Evolutionary conservation across 2,329 filamentous ascomycete genomes (phyloP), one percentile per base, ranked within the genome.

Genomic region (Trichoderma cornu-damae): DNA sequence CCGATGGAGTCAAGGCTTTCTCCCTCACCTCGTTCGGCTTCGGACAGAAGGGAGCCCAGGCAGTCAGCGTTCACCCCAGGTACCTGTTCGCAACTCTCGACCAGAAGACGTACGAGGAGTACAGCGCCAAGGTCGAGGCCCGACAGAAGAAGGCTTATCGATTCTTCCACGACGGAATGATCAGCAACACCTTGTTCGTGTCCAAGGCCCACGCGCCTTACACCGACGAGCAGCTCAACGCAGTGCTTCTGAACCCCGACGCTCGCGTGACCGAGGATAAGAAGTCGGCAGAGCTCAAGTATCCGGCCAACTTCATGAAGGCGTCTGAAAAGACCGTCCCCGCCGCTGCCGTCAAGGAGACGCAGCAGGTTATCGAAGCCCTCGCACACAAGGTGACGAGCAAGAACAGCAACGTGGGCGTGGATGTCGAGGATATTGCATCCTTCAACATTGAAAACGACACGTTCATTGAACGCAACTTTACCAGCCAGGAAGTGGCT

Each of bases 11-110:
- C 80, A 99, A 97, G 78, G 95, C 94, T 12, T 97, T 99, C 82
- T 96, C 91, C 1, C 90, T 99, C 62, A 99, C 95, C 6, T 99
- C 95, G 0, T 99, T 99, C 73, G 94, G 94, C 75, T 99, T 99
- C 79, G 94, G 94, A 65, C 94, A 99, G 75, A 99, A 99, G 84
- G 94, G 94, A 70, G 90, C 94, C 24, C 95, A 99, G 75, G 93
- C 89, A 42, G 95, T 99, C 68, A 94, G 93, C 79, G 88, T 99
- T 52, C 94, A 99, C 73, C 90, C 95, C 69, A 93, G 89, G 76
- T 99, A 97, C 74, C 83, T 99, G 58, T 99, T 87, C 67, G 94
- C 94, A 48, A 87, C 90, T n/a, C 88, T 99, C 51, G 93, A 97
- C 69, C 83, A 93, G 75, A 78, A 86, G 47, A 88, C 89, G 51